These are phyloP conservation scores for Dalbergia oliveri DNA, from an alignment of 306 rosid species.

Conservation along the genomic window DNA sequence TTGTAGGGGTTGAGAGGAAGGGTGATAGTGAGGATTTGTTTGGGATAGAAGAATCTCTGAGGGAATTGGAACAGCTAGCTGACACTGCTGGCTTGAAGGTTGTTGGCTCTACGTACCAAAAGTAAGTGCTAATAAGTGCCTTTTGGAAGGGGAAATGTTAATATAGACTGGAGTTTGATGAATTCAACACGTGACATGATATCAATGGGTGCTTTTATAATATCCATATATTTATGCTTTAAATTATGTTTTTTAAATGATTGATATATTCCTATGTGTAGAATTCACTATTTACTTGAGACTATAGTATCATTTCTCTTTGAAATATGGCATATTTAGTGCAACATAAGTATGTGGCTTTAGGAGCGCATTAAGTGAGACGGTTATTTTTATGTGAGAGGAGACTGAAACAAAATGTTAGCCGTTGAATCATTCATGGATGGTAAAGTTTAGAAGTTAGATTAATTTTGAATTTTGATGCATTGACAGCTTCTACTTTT, in stretches of 20 bases:
- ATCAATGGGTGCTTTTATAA: too few relatives aligned
- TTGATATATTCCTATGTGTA: too few relatives aligned
- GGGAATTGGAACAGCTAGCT: slow-evolving; percentile 85
- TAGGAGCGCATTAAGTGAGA: background rate
- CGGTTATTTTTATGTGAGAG: too few relatives aligned
- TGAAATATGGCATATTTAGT: background rate
- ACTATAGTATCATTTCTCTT: background rate
- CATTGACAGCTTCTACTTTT: too few relatives aligned
- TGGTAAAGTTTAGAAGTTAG: background rate
- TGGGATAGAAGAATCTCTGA: slow-evolving; percentile 77
- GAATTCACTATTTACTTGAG: too few relatives aligned
- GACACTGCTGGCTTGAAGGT: slow-evolving; percentile 93
- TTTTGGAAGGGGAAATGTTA: background rate
- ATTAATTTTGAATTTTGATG: too few relatives aligned
- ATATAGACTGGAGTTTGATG: too few relatives aligned
- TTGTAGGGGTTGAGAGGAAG: slow-evolving; percentile 87
- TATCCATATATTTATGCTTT: too few relatives aligned
- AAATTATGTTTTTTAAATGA: too few relatives aligned
- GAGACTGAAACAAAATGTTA: background rate
- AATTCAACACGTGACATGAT: too few relatives aligned
- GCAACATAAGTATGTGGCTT: background rate
- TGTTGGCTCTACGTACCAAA: slow-evolving; percentile 87
- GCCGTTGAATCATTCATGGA: background rate
- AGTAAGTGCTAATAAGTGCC: slow-evolving; percentile 50
- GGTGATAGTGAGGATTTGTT: slow-evolving; percentile 61